A percentile compares a stretch with the other conserved stretches of the same genome.
phyloP scores from a whole-genome alignment of 352 stramenopile genomes.

The Globisporangium nunn region DNA sequence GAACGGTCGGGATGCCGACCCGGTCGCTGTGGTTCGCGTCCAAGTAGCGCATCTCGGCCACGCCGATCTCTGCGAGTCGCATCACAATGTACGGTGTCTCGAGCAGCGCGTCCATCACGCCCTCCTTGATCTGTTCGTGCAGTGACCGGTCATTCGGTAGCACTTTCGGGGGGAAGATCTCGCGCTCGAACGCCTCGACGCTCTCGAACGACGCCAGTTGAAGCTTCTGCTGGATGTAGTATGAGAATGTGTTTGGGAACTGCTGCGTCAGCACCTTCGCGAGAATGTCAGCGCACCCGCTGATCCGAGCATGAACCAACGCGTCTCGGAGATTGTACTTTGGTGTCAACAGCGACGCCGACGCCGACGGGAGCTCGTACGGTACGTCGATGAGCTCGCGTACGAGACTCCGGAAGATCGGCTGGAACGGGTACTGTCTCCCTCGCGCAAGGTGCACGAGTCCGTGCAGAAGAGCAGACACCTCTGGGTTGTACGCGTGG shows the following conservation, averaged over 20 bases:
- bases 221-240: constrained; percentile 59
- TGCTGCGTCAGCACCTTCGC: constrained; percentile 55
- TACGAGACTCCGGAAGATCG: constrained; percentile 48
- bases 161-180: constrained; percentile 51
- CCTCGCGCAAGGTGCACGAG: constrained; percentile 59
- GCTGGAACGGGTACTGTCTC: constrained; percentile 28
- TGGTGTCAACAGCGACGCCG: constrained; percentile 32
- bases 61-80: constrained; percentile 43
- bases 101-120: constrained; percentile 38
- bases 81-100: constrained; percentile 39
- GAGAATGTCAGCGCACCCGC: constrained; percentile 59
- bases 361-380: constrained; percentile 16
- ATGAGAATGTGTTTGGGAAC: constrained; percentile 74
- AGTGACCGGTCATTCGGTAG: constrained; percentile 42
- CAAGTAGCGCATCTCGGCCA: constrained; percentile 60
- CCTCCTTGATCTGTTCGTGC: constrained; percentile 49
- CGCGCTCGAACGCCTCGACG: constrained; percentile 58
- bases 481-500: constrained; percentile 58
- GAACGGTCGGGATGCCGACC: constrained; percentile 33
- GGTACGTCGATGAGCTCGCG: constrained; percentile 34
- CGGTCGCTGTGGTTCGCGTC: constrained; percentile 44
- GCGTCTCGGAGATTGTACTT: constrained; percentile 35
- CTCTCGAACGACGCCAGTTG: constrained; percentile 70
- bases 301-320: constrained; percentile 44
- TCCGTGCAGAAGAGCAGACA: constrained; percentile 52